Conservation (phyloP, 176 grass and related monocot genomes). For the Triticum timopheevii region DNA sequence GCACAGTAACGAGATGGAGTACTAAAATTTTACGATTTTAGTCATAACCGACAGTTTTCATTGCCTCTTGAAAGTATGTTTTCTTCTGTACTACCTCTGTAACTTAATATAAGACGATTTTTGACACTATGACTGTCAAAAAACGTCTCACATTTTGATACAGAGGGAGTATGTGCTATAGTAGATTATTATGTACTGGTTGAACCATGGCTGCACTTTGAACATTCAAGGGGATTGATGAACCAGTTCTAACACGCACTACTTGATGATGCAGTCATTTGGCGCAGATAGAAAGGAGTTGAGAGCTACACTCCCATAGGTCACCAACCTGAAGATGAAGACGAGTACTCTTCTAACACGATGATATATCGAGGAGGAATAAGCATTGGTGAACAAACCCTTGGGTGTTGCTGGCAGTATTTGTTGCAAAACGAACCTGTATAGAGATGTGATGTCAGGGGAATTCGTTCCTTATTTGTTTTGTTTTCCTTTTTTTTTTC, state of each 20-base stretch:
- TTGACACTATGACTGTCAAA: too few species aligned
- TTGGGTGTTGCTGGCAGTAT: constrained; percentile 34
- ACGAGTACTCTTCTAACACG: constrained; percentile 18
- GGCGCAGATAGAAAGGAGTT: constrained; percentile 90
- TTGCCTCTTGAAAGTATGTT: neutral
- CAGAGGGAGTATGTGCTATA: neutral
- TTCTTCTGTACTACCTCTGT: too few species aligned
- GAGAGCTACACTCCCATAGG: constrained; percentile 77
- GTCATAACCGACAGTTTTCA: neutral
- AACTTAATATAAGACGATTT: too few species aligned
- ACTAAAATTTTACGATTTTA: neutral
- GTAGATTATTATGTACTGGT: neutral
- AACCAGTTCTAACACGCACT: neutral
- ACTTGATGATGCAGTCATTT: constrained; percentile 57
- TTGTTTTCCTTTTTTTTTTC: neutral
- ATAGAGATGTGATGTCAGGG: constrained; percentile 63
- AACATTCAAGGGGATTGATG: constrained; percentile 5
- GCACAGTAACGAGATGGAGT: neutral
- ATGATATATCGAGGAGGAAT: constrained; percentile 36
- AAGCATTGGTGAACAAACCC: constrained; percentile 32
- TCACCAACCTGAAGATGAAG: constrained; percentile 21
- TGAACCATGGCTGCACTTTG: neutral
- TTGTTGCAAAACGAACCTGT: constrained; percentile 43
- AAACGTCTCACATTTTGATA: too few species aligned
- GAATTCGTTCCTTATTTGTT: constrained; percentile 33